Evolutionary conservation across 371 early-diverging fungal genomes (phyloP), one percentile per base, ranked within the genome.

Genomic region (Mucor circinelloides): DNA sequence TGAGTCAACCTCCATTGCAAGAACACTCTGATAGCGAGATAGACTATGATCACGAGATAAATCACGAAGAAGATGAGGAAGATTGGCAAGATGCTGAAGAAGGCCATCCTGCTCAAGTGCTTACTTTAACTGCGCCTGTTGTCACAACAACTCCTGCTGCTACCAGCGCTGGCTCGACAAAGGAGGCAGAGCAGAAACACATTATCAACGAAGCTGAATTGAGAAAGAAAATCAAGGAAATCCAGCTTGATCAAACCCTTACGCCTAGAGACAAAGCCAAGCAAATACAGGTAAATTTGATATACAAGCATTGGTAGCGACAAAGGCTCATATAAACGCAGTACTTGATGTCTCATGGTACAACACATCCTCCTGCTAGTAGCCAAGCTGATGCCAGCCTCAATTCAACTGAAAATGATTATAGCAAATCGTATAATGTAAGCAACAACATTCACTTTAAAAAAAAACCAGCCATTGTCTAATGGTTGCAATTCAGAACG

Each of bases 181-280:
- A 42, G 2, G 31, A 60, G 30, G 54, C 40, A 46, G 44, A 60
- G 10, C 13, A 60, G 54, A 38, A n/a, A 17, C 60, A 31, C 8
- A 52, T 23, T 4, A 63, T 73, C 30, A 54, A 73, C 23, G 77
- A 83, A 40, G 52, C 63, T 1, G 81, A 87, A 32, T 64, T 78
- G 58, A 71, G 85, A 42, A 79, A 82, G 56, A 74, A 84, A 59
- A 94, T 94, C 60, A 77, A 90, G 72, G 72, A 71, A 6, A 91
- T 91, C 64, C 91, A 89, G 64, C 68, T 73, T 52, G 82, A 90
- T 67, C 50, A 60, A 1, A 55, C 60, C 8, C 73, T 92, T 9
- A 67, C 76, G 30, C 75, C 88, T 34, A 77, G 77, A 23, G 92
- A 91, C 60, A 93, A 93, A 69, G 90, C 92, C 17, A 81, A 82